Evolutionary conservation across 257 asterid species (phyloP), one percentile per base, ranked within the genome.

Genomic region (Scutellaria baicalensis): DNA sequence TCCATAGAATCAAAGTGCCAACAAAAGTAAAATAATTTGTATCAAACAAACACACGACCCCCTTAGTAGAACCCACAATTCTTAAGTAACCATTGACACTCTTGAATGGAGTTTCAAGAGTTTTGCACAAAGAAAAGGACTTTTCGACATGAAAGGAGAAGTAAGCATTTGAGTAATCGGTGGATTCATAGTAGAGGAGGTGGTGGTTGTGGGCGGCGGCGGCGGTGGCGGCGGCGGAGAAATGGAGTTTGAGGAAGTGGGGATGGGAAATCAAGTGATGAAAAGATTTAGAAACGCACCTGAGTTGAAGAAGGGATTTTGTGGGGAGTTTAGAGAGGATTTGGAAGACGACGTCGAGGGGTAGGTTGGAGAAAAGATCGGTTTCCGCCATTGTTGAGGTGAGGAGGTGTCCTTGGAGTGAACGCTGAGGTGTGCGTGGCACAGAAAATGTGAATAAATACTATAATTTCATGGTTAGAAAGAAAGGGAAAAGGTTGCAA

Each of bases 111-210:
- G 64, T 64, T 20, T 78, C 83, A 45, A 82, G 66, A 33, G 5
- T 59, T 54, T 64, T 75, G 48, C 58, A 40, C 40, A 9, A 1
- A 38, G 73, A 49, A 23, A 79, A 61, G 0, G 48, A 23, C 7
- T 38, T 2, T 9, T 77, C 69, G 8, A 17, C 48, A 2, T 62
- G 78, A 7, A 75, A 78, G 0, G 86, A 75, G 77, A 78, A 75
- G 80, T 69, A 66, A 8, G 51, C 35, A 4, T 51, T 66, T 0
- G 71, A 56, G 75, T 75, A 82, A 47, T 82, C 86, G 56, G 80
- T 59, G 78, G 84, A 82, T 68, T 82, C 86, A 49, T 78, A 79
- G 80, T 78, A 68, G 48, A 82, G n/a, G 68, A 82, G 66, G 77
- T 69, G 80, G 74, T 43, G 78, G 69, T 39, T 56, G 50, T 8